Conservation (phyloP, 805 yeast species). For the Zygoascus flipseniorum region DNA sequence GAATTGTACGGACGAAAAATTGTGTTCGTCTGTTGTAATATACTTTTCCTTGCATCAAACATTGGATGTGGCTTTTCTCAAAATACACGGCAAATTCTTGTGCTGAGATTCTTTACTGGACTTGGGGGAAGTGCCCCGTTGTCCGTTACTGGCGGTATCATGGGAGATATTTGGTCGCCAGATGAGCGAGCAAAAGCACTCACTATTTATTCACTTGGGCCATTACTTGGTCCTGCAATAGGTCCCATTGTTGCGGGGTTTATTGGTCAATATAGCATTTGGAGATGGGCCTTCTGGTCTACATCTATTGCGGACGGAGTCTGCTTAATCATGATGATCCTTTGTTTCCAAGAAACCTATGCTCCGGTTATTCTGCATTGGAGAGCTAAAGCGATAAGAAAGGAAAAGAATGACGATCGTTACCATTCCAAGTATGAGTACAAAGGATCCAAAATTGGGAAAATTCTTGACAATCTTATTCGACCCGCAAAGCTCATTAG, state of each 20-base stretch:
- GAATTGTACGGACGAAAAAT: constrained; percentile 56
- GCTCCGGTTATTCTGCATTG: constrained; percentile 42
- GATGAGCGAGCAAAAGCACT: constrained; percentile 46
- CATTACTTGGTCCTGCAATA: constrained; percentile 49
- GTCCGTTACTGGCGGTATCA: constrained; percentile 58
- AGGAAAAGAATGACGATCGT: constrained; percentile 44
- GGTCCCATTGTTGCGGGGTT: constrained; percentile 44
- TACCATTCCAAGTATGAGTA: constrained; percentile 50
- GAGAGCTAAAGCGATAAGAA: constrained; percentile 40
- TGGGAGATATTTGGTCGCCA: constrained; percentile 51
- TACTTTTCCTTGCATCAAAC: constrained; percentile 33
- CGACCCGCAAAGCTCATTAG: constrained; percentile 47
- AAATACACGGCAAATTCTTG: constrained; percentile 47
- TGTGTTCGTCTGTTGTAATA: constrained; percentile 43
- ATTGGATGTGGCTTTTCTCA: constrained; percentile 56
- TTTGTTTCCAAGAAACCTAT: constrained; percentile 50
- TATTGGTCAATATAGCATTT: constrained; percentile 39
- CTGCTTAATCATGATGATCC: constrained; percentile 34
- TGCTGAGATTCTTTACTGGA: constrained; percentile 55
- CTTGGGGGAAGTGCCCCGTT: constrained; percentile 57
- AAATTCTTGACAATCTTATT: constrained; percentile 32
- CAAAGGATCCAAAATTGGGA: constrained; percentile 15
- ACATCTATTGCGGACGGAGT: constrained; percentile 45
- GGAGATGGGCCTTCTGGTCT: constrained; percentile 62
- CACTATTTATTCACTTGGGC: constrained; percentile 50